A percentile compares a stretch with the other conserved stretches of the same genome.
Evolutionary conservation across 73 alveolate species (phyloP).

Genomic region (Loxodes magnus): DNA sequence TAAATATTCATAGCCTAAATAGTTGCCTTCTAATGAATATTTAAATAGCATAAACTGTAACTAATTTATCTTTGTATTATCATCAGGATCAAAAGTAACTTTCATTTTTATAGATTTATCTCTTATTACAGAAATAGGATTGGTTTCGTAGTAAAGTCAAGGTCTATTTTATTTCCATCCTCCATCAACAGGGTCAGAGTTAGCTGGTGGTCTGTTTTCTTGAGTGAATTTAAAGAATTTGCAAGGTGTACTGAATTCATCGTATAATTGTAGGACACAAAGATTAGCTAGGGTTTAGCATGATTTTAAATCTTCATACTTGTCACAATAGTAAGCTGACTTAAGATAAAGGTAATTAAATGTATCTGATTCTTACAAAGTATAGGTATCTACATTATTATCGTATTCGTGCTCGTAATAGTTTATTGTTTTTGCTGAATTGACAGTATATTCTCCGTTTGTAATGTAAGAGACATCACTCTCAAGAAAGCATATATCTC

Average conservation of each 20-base stretch:
- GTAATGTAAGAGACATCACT: not conserved
- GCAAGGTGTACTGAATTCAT: constrained; percentile 25
- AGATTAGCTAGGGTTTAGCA: constrained; percentile 65
- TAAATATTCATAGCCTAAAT: constrained; percentile 37
- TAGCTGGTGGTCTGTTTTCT: constrained; percentile 4
- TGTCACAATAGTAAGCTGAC: constrained; percentile 47
- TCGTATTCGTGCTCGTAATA: constrained; percentile 2
- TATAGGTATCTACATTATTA: constrained; percentile 1
- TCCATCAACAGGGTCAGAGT: constrained; percentile 13
- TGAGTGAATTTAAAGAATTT: constrained; percentile 7
- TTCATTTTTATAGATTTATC: constrained; percentile 29
- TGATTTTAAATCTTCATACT: constrained; percentile 23
- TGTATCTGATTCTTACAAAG: constrained; percentile 23
- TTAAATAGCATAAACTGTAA: constrained; percentile 25
- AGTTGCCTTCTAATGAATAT: constrained; percentile 34
- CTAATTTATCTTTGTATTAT: constrained; percentile 8
- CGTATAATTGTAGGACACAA: constrained; percentile 46
- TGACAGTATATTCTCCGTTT: not conserved
- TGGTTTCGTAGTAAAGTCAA: constrained; percentile 37
- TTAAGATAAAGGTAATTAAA: constrained; percentile 28
- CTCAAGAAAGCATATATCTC: not conserved
- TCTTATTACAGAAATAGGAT: constrained; percentile 13
- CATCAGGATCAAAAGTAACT: constrained; percentile 16
- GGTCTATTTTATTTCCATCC: constrained; percentile 30
- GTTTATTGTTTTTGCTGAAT: not conserved